Evolutionary conservation across 768 basidiomycete species (phyloP), one percentile per base, ranked within the genome.

Genomic region (Rhodotorula toruloides): DNA sequence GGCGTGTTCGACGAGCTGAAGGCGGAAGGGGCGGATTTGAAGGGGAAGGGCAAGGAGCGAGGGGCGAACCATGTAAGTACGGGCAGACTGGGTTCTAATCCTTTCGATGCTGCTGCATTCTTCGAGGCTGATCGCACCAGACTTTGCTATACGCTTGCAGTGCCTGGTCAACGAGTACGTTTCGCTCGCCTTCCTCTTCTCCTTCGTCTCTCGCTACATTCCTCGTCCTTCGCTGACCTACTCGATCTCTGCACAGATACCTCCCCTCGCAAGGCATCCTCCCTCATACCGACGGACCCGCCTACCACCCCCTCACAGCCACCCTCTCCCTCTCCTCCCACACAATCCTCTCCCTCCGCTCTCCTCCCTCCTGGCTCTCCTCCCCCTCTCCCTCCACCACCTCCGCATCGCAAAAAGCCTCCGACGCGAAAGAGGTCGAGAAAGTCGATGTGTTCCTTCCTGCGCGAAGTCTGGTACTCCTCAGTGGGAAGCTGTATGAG

Each of bases 211-310:
- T n/a, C 16, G 3, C 57, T n/a, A 3, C 32, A 25, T 19, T 14
- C 29, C 44, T 34, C 50, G 27, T 37, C 46, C 5, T 25, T 46
- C 34, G 6, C 44, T 29, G 31, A 36, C 32, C 7, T 40, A 9
- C 22, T 72, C 89, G 32, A 2, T 27, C 10, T 10, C 11, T 37
- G 1, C 12, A 19, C 48, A 69, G 68, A 85, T 97, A 97, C 77
- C 82, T 85, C 25, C 83, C 90, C 13, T 90, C 89, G 3, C 91
- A 96, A 79, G 93, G 94, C 17, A 97, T 98, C 65, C 88, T 92
- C 90, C 90, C 91, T 3, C 93, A 96, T 73, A 86, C 94, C 79
- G 92, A 97, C 76, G 91, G 93, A 0, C 87, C 91, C 4, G 83
- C 86, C 25, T 97, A 94, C 78, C 80, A 86, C 74, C 90, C 92